Evolutionary conservation across 1,284 basidiomycete genomes (phyloP), one percentile per base, ranked within the genome.

Genomic region (Cutaneotrichosporon dermatis): DNA sequence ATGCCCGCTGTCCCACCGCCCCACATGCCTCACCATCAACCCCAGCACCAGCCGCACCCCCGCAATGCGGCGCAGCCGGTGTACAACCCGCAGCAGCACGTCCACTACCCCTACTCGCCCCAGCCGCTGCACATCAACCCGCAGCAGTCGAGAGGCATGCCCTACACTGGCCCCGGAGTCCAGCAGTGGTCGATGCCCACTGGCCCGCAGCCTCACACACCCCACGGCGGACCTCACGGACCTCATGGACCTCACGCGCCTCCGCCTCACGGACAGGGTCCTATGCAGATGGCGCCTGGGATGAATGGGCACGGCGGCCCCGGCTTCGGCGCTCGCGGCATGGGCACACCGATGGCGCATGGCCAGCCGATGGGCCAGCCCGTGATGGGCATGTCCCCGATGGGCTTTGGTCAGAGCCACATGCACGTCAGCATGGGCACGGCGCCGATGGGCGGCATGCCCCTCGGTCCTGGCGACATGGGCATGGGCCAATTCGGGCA

Each of bases 41-140:
- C 34, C 52, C 61, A 56, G 49, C 60, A 58, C n/a, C 46, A 49
- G 12, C 65, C 62, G 48, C 63, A 57, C 39, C 65, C 61, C 33
- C 61, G 65, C 16, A 64, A 49, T 15, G 61, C 67, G 16, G 58
- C 57, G 15, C 64, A 66, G 42, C 69, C 72, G 5, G 60, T 71
- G 11, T 73, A 76, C 65, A 72, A 76, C 64, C 74, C 73, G 10
- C 71, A 76, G 58, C 74, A 76, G 61, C 74, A 76, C 52, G 72
- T 63, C 11, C 74, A 76, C 50, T 73, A 71, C 61, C 73, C 74
- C 2, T 74, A 76, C 62, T 71, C 71, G 48, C 72, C 74, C 7
- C 72, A 74, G 62, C 71, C 72, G 6, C 58, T 73, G 49, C 68
- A 69, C 49, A 70, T 74, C 61, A 72, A 73, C 58, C 69, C 69